Percentiles rank a stretch among this genome's conserved stretches.
These are phyloP conservation scores for Aspergillus taichungensis DNA, from an alignment of 495 filamentous ascomycete species.

Conservation along the genomic window DNA sequence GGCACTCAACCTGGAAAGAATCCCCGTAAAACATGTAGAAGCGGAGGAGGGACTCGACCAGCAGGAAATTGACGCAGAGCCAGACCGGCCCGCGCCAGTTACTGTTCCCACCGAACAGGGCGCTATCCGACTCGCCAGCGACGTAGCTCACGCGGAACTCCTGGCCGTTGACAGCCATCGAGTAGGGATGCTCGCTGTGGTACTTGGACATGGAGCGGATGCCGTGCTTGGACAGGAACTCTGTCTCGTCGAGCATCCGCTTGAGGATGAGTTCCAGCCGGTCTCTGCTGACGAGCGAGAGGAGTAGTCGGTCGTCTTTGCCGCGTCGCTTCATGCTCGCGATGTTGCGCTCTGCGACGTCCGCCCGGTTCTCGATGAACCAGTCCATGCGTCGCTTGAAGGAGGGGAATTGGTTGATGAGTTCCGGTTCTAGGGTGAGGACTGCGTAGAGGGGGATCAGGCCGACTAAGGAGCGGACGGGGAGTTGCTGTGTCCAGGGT, in stretches of 20 bases:
- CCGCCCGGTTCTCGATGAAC: conserved; percentile 80
- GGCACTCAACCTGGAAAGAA: conserved; percentile 81
- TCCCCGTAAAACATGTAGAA: conserved; percentile 96
- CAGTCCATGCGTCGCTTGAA: conserved; percentile 90
- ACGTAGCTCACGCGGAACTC: conserved; percentile 83
- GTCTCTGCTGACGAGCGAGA: conserved; percentile 84
- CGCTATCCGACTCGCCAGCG: conserved; percentile 87
- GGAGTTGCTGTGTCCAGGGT: conserved; percentile 85
- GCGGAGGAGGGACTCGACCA: conserved; percentile 83
- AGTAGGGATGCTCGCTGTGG: conserved; percentile 82
- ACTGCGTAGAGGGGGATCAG: conserved; percentile 90
- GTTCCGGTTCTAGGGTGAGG: conserved; percentile 81
- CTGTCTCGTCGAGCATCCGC: conserved; percentile 87
- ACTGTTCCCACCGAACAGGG: conserved; percentile 91
- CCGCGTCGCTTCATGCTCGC: conserved; percentile 81
- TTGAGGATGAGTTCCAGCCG: conserved; percentile 75
- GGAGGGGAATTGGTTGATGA: conserved; percentile 84
- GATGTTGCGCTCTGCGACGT: conserved; percentile 85
- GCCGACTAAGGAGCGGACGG: conserved; percentile 83
- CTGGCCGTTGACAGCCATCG: conserved; percentile 93
- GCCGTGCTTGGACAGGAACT: conserved; percentile 84
- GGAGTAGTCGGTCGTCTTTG: conserved; percentile 75
- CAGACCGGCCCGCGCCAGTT: conserved; percentile 95
- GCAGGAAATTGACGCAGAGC: conserved; percentile 91
- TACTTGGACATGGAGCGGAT: conserved; percentile 91